Percentiles rank a stretch among this genome's conserved stretches.
These are phyloP conservation scores for Stephanocyclus meneghinianus DNA, from an alignment of 352 stramenopile genomes.

Conservation along the genomic window DNA sequence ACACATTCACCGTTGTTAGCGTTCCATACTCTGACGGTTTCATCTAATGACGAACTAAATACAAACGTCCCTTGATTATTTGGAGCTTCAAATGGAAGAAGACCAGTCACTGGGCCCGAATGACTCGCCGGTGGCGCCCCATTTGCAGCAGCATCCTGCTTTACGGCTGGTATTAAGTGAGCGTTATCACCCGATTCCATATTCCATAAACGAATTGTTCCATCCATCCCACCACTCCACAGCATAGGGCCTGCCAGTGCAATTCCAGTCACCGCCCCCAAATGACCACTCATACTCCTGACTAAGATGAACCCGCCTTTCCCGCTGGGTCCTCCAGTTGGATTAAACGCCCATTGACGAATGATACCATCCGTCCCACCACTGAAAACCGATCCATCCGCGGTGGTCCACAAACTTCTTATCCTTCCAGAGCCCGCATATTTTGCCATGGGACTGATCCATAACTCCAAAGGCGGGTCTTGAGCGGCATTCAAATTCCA, in stretches of 20 bases:
- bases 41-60: conserved; percentile 72
- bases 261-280: conserved; percentile 71
- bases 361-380: conserved; percentile 69
- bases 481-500: conserved; percentile 72
- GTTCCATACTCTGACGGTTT: conserved; percentile 80
- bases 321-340: conserved; percentile 25
- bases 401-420: conserved; percentile 49
- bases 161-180: conserved; percentile 39
- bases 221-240: conserved; percentile 69
- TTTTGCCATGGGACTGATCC: conserved; percentile 60
- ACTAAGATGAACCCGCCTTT: conserved; percentile 56
- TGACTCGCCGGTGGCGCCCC: conserved; percentile 33
- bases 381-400: conserved; percentile 52
- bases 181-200: conserved; percentile 44
- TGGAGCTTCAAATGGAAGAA: conserved; percentile 59
- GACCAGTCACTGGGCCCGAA: conserved; percentile 66
- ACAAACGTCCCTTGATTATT: conserved; percentile 67
- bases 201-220: conserved; percentile 79
- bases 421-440: conserved; percentile 70
- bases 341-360: conserved; percentile 70
- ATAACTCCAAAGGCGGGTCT: conserved; percentile 75
- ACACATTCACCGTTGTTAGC: conserved; percentile 69
- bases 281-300: conserved; percentile 66
- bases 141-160: conserved; percentile 28
- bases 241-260: conserved; percentile 55